Evolutionary conservation across 2,329 filamentous ascomycete species (phyloP), one percentile per base, ranked within the genome.

Genomic region (Arthrocladium fulminans): DNA sequence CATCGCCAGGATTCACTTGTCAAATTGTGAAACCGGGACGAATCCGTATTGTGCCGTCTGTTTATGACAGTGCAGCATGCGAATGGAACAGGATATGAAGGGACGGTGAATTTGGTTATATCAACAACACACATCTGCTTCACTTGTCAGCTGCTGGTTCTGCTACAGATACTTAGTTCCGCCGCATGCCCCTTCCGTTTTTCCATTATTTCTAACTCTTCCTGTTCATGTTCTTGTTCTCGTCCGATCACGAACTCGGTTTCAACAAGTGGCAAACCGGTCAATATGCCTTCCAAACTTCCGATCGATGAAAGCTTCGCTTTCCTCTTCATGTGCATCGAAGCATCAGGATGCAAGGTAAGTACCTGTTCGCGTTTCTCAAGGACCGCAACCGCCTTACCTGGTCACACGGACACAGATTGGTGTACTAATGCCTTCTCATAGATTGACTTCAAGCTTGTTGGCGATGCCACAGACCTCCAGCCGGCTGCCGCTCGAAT

Each of bases 281-380:
- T 23, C 22, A 49, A 17, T 40, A 69, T 69, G 67, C 61, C 65
- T 43, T 63, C 64, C 13, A 67, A 65, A 49, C 61, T 63, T 19
- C 63, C 65, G 50, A 56, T 65, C 3, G 65, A 69, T 39, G 63
- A 65, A 45, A 67, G 63, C 49, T 56, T 69, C 23, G 60, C 62
- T 56, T 71, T 72, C 51, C 60, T 73, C 22, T 71, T 67, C 54
- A 59, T 65, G 24, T 71, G 67, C 52, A 57, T 71, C 20, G 59
- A 66, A 50, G 64, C 65, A 43, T 65, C 65, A 4, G 63, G 67
- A 35, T 58, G 60, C 53, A 65, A 61, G 54, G 67, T 68, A 61
- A 54, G 65, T 58, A 40, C 9, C 48, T 45, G 15, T 30, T 22
- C 30, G 12, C 44, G 17, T 42, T 39, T 38, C 39, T 47, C 9